Conservation (phyloP, 805 yeast species). For the Metschnikowia shivogae region DNA sequence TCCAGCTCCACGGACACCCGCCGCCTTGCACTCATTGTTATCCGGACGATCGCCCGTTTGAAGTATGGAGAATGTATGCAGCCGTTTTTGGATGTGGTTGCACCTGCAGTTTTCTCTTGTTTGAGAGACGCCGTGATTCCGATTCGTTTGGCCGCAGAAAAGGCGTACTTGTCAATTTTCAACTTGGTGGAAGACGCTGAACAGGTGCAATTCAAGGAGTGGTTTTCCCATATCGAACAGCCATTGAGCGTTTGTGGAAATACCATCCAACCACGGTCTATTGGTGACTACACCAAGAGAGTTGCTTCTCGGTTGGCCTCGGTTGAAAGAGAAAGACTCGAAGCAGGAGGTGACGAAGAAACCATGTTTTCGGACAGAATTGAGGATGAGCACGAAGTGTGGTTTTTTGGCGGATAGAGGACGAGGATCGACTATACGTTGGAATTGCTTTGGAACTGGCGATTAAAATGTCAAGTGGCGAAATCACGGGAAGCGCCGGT, state of each 20-base stretch:
- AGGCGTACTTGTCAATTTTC: slow-evolving; percentile 73
- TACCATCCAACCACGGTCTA: slow-evolving; percentile 59
- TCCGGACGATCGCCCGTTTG: slow-evolving; percentile 69
- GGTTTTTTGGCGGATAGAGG: slow-evolving; percentile 71
- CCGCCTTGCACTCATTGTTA: slow-evolving; percentile 69
- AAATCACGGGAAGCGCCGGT: no score
- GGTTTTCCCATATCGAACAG: slow-evolving; percentile 50
- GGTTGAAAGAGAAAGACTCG: slow-evolving; percentile 83
- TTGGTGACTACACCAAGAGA: slow-evolving; percentile 85
- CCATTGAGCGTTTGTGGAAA: slow-evolving; percentile 42
- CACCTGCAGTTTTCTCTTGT: slow-evolving; percentile 73
- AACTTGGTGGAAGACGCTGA: slow-evolving; percentile 64
- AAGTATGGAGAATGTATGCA: slow-evolving; percentile 48
- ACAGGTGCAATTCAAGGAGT: slow-evolving; percentile 49
- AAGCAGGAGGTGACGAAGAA: slow-evolving; percentile 87
- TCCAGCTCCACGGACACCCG: slow-evolving; percentile 71
- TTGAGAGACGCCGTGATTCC: slow-evolving; percentile 89
- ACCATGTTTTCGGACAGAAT: slow-evolving; percentile 77
- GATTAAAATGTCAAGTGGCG: no score
- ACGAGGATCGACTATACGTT: no score
- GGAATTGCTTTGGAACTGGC: no score
- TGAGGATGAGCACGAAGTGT: slow-evolving; percentile 83
- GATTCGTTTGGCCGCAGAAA: slow-evolving; percentile 89
- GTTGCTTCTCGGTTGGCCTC: slow-evolving; percentile 83
- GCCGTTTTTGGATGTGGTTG: slow-evolving; percentile 54